Evolutionary conservation across 106 monocot genomes (phyloP).

Genomic region (Amphibolis antarctica): DNA sequence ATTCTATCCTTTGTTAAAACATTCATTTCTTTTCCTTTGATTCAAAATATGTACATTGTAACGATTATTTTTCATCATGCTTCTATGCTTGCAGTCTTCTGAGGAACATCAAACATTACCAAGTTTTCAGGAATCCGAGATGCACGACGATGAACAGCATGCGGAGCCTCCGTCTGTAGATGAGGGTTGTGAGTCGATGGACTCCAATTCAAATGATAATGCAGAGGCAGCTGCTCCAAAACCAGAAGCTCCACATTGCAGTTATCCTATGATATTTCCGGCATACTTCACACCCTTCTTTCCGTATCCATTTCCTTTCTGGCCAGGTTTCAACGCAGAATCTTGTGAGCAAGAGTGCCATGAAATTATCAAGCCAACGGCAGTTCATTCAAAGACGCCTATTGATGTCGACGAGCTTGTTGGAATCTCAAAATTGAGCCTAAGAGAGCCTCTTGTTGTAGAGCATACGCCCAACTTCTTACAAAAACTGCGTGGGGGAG

Average conservation of each 20-base stretch:
- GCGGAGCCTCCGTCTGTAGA: slow-evolving; percentile 21
- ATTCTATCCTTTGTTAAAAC: too few relatives aligned
- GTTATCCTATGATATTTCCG: slow-evolving; percentile 49
- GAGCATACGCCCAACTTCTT: slow-evolving; percentile 19
- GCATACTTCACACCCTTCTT: slow-evolving; percentile 47
- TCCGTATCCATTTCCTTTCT: slow-evolving; percentile 35
- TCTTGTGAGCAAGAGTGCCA: slow-evolving; percentile 18
- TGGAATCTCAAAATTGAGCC: slow-evolving; percentile 63
- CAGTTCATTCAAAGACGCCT: slow-evolving; percentile 53
- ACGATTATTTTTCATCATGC: too few relatives aligned
- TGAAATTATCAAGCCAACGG: slow-evolving; percentile 65
- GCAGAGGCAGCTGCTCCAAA: slow-evolving; percentile 15
- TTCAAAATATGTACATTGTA: too few relatives aligned
- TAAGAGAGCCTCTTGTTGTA: slow-evolving; percentile 29
- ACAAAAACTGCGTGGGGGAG: slow-evolving; percentile 28
- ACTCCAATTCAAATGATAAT: slow-evolving; percentile 40
- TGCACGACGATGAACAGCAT: slow-evolving; percentile 9
- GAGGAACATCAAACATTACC: slow-evolving; percentile 11
- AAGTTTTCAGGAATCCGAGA: slow-evolving; percentile 30
- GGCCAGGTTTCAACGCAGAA: slow-evolving; percentile 27
- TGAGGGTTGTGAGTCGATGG: slow-evolving; percentile 67
- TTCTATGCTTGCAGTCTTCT: slow-evolving; percentile 22
- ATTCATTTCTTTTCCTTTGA: too few relatives aligned
- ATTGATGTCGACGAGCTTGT: slow-evolving; percentile 61
- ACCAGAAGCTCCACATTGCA: slow-evolving; percentile 19